Evolutionary conservation across 768 basidiomycete species (phyloP).

Genomic region (Tylopilus plumbeoviolaceoides): DNA sequence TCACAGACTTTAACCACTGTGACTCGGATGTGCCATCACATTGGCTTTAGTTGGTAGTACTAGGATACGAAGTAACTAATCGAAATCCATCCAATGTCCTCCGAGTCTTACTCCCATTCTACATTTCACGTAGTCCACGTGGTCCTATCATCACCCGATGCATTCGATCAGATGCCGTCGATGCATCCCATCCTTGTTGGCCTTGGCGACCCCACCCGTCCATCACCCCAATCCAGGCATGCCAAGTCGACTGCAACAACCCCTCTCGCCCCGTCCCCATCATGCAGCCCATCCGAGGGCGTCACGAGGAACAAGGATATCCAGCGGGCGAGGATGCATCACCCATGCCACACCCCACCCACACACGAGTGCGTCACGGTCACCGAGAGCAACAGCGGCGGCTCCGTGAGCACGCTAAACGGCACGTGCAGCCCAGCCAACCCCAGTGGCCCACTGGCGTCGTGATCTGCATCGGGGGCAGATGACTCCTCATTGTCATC

Average conservation of each 20-base stretch:
- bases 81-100: conserved; percentile 73
- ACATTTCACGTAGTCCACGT: conserved; percentile 67
- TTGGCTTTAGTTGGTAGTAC: too few relatives aligned
- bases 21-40: too few relatives aligned
- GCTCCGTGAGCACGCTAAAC: conserved; percentile 27
- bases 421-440: conserved; percentile 1
- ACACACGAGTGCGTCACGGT: not conserved
- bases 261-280: not conserved
- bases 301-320: conserved; percentile 27
- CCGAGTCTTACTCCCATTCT: conserved; percentile 55
- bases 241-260: not conserved
- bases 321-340: conserved; percentile 16
- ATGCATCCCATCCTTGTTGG: conserved; percentile 13
- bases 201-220: conserved; percentile 13
- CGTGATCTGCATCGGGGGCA: conserved; percentile 26
- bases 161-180: conserved; percentile 27
- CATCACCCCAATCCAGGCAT: conserved; percentile 10
- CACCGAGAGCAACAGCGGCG: conserved; percentile 14
- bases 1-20: too few relatives aligned
- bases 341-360: not conserved
- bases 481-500: conserved; percentile 15
- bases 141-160: conserved; percentile 69
- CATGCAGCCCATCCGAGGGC: conserved; percentile 18
- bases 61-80: too few relatives aligned
- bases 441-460: conserved; percentile 6